Base-by-base conservation (phyloP, 257 asterid species). In the Forsythia suspensa region DNA sequence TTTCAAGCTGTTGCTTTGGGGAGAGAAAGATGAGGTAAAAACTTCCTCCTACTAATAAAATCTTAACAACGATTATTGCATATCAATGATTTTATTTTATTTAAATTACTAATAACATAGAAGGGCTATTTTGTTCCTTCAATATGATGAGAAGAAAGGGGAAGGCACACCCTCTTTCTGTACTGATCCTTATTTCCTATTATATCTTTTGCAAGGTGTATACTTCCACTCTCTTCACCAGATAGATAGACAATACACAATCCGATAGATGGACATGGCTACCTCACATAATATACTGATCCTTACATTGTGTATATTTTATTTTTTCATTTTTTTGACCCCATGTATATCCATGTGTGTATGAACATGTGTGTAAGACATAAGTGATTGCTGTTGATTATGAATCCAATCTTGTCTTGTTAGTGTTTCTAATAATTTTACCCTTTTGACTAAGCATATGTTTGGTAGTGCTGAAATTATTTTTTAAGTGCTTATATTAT, bases 321-420 rank as follows among this genome's bases (percentile, higher is more conserved):
- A 12, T 15, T 16, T 52, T 5, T 43, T 43, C 11, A 43, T 6
- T 43, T 52, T 13, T 52, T 12, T 51, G 59, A 51, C 59, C 59
- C 55, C 16, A 15, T 52, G 61, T 52, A 52, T 6, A 52, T 52
- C 61, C 15, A 18, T 43, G 34, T 29, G 34, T 29, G 34, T 29
- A 29, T 29, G 34, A 29, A 29, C 34, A 1, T 29, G 34, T 29
- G 34, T 29, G 34, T 29, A 29, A 29, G 34, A 29, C 34, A 29
- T 29, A 29, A 29, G 34, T 29, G 34, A 29, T 29, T 29, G 34
- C 34, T 29, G 34, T 6, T 43, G 51, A 7, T 52, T 51, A 51
- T 55, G 63, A n/a, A n/a, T 57, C 11, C 34, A 57, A n/a, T 57
- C 66, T 57, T 70, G 75, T 72, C 76, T 57, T 55, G 75, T 79